phyloP scores from a whole-genome alignment of 352 stramenopile species.

The Hyaloperonospora brassicae region DNA sequence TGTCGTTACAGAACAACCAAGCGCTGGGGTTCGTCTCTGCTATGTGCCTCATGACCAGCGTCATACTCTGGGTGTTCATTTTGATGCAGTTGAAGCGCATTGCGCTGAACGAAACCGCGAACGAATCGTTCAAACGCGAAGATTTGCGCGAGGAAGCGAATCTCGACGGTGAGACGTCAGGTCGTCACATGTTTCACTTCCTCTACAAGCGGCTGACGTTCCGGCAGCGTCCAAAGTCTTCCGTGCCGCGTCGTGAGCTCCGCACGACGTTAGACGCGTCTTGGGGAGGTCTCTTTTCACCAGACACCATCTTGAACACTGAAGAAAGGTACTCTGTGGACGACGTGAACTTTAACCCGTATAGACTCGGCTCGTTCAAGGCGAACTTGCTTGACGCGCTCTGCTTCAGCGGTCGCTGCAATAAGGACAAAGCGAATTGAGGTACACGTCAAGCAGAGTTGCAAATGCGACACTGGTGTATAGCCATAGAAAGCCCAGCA shows the following conservation, averaged over 20 bases:
- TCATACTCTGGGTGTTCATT: conserved; percentile 67
- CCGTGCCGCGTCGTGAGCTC: conserved; percentile 23
- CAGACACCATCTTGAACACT: conserved; percentile 66
- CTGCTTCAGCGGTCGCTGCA: conserved; percentile 12
- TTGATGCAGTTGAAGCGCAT: conserved; percentile 71
- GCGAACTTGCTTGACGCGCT: conserved; percentile 56
- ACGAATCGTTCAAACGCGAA: conserved; percentile 80
- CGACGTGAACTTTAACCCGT: conserved; percentile 77
- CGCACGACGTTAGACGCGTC: conserved; percentile 62
- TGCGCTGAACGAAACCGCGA: conserved; percentile 61
- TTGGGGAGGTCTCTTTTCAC: conserved; percentile 66
- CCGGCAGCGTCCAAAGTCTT: conserved; percentile 19
- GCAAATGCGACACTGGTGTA: no score
- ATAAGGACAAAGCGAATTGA: conserved; percentile 32
- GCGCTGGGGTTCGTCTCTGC: conserved; percentile 59
- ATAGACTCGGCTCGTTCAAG: conserved; percentile 53
- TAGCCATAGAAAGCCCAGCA: no score
- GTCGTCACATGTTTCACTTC: conserved; percentile 35
- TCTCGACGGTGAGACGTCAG: conserved; percentile 36
- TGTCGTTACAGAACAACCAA: conserved; percentile 44
- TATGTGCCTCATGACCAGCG: conserved; percentile 45
- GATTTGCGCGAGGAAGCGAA: conserved; percentile 51
- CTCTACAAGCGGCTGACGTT: conserved; percentile 39
- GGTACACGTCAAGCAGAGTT: no score
- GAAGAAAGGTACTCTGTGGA: conserved; percentile 56